These are phyloP conservation scores for Penicillium sp. DNA, from an alignment of 2,329 filamentous ascomycete species.

Conservation along the genomic window DNA sequence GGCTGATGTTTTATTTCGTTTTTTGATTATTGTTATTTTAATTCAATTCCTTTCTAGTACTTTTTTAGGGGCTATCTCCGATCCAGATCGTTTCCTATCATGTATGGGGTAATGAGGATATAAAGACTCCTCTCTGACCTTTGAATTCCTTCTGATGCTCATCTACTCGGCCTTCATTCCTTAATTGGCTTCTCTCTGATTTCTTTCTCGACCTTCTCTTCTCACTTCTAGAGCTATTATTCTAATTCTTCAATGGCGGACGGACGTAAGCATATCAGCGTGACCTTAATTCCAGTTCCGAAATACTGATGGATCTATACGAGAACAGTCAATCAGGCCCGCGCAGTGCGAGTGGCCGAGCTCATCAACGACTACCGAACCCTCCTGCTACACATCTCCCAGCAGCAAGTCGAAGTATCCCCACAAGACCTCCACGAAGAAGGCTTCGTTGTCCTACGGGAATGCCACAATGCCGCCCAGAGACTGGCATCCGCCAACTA, in stretches of 20 bases:
- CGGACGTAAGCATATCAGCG: constrained; percentile 46
- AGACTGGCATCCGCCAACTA: constrained; percentile 53
- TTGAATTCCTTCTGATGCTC: constrained; percentile 6
- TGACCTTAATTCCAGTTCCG: background rate
- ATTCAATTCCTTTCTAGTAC: background rate
- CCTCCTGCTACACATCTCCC: constrained; percentile 55
- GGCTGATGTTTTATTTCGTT: constrained; percentile 9
- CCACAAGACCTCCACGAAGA: constrained; percentile 56
- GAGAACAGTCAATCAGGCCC: constrained; percentile 58
- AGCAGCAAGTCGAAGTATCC: constrained; percentile 49
- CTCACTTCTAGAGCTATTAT: background rate
- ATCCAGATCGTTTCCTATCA: constrained; percentile 8
- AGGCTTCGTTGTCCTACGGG: constrained; percentile 55
- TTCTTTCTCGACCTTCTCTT: constrained; percentile 5
- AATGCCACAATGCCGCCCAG: constrained; percentile 54
- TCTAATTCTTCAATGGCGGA: constrained; percentile 47
- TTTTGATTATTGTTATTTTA: constrained; percentile 1
- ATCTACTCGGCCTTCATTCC: constrained; percentile 3
- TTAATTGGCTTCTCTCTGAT: constrained; percentile 4
- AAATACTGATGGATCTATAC: constrained; percentile 2
- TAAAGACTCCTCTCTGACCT: constrained; percentile 7
- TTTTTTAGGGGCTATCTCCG: constrained; percentile 1
- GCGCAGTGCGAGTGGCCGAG: constrained; percentile 59
- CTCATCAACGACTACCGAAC: constrained; percentile 62
- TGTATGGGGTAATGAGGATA: constrained; percentile 18